phyloP scores from a whole-genome alignment of 1,284 basidiomycete species.

The Fistulina hepatica region DNA sequence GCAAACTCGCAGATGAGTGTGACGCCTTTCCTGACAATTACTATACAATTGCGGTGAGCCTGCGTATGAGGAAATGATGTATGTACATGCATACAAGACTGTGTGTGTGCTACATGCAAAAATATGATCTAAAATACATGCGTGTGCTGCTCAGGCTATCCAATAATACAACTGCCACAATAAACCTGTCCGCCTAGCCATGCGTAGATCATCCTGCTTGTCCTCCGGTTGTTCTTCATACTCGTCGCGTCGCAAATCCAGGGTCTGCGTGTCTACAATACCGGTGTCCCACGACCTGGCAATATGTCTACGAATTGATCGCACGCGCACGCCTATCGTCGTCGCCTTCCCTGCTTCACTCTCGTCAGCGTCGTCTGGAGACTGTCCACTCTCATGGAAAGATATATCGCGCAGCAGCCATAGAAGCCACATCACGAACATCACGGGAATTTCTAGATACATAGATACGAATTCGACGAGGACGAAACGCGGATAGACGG shows the following conservation, averaged over 20 bases:
- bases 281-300: conserved; percentile 36
- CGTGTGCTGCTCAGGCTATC: conserved; percentile 26
- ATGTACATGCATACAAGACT: too few species aligned
- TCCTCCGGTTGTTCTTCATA: conserved; percentile 36
- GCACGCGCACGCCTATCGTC: background rate
- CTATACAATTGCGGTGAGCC: too few species aligned
- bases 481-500: conserved; percentile 52
- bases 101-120: too few species aligned
- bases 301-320: background rate
- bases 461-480: conserved; percentile 59
- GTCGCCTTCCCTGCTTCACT: background rate
- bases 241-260: conserved; percentile 51
- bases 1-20: too few species aligned
- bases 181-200: conserved; percentile 23
- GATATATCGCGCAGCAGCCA: conserved; percentile 44
- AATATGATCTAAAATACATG: too few species aligned
- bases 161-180: conserved; percentile 48
- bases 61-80: too few species aligned
- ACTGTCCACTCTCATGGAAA: too few species aligned
- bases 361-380: conserved; percentile 8
- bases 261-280: conserved; percentile 40
- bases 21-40: too few species aligned
- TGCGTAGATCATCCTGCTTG: conserved; percentile 20
- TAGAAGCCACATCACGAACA: conserved; percentile 49
- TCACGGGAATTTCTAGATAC: conserved; percentile 60